A percentile compares a stretch with the other conserved stretches of the same genome.
These are phyloP conservation scores for Tuctoria greenei DNA, from an alignment of 176 grass and related monocot genomes.

Conservation along the genomic window DNA sequence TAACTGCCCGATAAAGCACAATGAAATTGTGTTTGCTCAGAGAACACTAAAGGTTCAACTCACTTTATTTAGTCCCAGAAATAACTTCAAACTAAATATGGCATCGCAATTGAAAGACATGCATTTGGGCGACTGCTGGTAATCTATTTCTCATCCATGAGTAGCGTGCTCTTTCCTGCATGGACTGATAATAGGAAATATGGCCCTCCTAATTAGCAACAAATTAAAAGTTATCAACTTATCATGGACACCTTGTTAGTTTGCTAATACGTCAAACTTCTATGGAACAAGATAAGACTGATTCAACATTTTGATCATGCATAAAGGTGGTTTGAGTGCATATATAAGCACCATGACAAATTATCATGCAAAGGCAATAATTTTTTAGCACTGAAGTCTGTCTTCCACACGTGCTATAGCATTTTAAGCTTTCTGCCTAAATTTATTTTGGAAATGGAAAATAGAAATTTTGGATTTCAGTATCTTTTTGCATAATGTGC, in stretches of 20 bases:
- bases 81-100: not conserved
- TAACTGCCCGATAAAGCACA: not conserved
- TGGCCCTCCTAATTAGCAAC: not conserved
- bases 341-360: not conserved
- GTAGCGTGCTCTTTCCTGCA: not conserved
- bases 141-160: not conserved
- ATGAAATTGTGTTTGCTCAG: not conserved
- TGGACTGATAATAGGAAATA: not conserved
- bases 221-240: not conserved
- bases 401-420: not conserved
- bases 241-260: slow-evolving; percentile 19
- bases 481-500: not conserved
- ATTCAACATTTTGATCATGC: no score
- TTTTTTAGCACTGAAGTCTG: not conserved
- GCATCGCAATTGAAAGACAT: not conserved
- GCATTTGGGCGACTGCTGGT: not conserved
- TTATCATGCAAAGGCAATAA: not conserved
- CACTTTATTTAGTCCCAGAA: not conserved
- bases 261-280: not conserved
- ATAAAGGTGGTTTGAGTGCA: not conserved
- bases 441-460: slow-evolving; percentile 2
- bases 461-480: not conserved
- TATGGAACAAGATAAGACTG: slow-evolving; percentile 13
- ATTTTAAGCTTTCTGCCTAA: slow-evolving; percentile 9
- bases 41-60: not conserved